phyloP scores from a whole-genome alignment of 2,329 filamentous ascomycete genomes.

The Monosporascus ibericus region DNA sequence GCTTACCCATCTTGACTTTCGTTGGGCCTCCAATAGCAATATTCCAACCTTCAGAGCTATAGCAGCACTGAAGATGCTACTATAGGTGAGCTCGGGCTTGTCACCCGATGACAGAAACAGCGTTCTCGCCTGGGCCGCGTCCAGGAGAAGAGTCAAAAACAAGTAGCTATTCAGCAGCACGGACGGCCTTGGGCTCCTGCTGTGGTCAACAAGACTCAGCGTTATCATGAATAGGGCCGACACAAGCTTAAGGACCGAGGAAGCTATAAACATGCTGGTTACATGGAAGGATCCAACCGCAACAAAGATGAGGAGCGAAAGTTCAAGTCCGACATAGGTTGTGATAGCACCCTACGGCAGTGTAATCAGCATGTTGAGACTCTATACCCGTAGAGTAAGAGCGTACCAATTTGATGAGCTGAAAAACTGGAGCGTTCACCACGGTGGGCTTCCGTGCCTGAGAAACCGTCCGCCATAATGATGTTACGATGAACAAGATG shows the following conservation, averaged over 20 bases:
- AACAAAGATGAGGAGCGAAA: conserved; percentile 21
- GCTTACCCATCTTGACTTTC: conserved; percentile 32
- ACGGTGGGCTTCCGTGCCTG: conserved; percentile 23
- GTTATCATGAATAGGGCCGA: conserved; percentile 15
- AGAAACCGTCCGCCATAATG: conserved; percentile 22
- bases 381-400: neutral
- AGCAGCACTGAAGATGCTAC: conserved; percentile 28
- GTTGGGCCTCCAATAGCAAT: conserved; percentile 30
- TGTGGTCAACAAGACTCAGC: conserved; percentile 9
- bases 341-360: conserved; percentile 12
- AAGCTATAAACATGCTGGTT: conserved; percentile 23
- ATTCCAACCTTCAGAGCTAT: conserved; percentile 31
- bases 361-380: conserved; percentile 5
- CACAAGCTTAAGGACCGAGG: conserved; percentile 20
- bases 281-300: conserved; percentile 5
- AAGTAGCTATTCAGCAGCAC: conserved; percentile 36
- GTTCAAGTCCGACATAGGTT: conserved; percentile 15
- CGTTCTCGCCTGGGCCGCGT: conserved; percentile 36
- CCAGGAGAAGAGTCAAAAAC: conserved; percentile 37
- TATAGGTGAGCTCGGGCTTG: conserved; percentile 13
- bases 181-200: conserved; percentile 30
- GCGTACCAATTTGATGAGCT: conserved; percentile 22
- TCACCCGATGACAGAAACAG: conserved; percentile 28
- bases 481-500: conserved; percentile 21
- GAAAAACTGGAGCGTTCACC: conserved; percentile 23